phyloP scores from a whole-genome alignment of 768 basidiomycete species.

The Kwoniella bestiolae region DNA sequence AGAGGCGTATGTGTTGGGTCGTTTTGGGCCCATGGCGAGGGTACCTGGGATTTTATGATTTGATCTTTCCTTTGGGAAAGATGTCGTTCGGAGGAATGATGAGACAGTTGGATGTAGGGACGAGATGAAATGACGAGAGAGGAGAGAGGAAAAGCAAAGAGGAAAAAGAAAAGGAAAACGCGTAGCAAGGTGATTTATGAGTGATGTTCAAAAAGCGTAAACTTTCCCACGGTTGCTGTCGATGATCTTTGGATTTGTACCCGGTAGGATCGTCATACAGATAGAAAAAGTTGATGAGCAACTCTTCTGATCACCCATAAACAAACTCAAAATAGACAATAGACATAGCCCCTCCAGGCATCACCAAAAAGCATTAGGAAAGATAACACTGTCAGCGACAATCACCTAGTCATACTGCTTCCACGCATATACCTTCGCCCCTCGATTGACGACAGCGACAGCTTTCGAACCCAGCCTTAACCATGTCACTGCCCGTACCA shows the following conservation, averaged over 20 bases:
- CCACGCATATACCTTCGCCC: too few relatives aligned
- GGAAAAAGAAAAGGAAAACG: conserved; percentile 3
- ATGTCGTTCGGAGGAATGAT: background rate
- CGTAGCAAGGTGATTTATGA: background rate
- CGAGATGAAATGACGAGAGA: background rate
- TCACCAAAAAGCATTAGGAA: too few relatives aligned
- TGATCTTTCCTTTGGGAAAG: background rate
- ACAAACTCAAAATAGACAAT: too few relatives aligned
- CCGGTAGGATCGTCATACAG: background rate
- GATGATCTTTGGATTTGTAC: background rate
- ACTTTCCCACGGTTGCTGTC: conserved; percentile 23
- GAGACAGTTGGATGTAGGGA: background rate
- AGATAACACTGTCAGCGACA: too few relatives aligned
- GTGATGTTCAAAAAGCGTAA: conserved; percentile 3
- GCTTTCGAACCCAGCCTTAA: background rate
- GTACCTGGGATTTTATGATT: background rate
- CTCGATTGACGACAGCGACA: background rate
- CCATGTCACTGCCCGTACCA: conserved; percentile 18
- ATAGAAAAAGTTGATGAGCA: background rate
- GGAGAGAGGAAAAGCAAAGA: background rate
- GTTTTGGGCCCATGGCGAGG: conserved; percentile 10
- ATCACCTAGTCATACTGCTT: too few relatives aligned
- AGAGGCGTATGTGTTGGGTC: conserved; percentile 17
- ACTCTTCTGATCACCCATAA: too few relatives aligned
- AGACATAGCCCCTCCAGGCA: too few relatives aligned